Conservation (phyloP, 768 basidiomycete species). For the Suillus variegatus region DNA sequence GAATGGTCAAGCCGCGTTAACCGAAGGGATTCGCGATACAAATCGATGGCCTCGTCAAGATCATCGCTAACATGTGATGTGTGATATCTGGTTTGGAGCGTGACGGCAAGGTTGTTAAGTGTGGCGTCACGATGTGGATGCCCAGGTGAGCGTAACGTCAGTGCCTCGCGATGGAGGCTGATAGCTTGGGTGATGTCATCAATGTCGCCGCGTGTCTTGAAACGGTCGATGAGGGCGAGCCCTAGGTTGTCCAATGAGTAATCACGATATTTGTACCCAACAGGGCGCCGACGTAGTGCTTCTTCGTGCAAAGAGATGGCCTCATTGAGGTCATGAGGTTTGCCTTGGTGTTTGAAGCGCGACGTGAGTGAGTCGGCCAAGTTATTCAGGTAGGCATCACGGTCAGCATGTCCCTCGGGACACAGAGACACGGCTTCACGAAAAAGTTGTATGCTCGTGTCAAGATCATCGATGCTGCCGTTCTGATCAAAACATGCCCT, state of each 20-base stretch:
- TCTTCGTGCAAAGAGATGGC: not conserved
- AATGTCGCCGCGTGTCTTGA: not conserved
- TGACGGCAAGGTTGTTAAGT: not conserved
- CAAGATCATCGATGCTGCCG: no score
- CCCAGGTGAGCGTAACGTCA: not conserved
- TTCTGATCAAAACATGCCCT: no score
- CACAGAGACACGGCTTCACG: no score
- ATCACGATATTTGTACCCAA: not conserved
- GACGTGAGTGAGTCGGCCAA: fast-evolving
- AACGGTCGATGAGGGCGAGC: not conserved
- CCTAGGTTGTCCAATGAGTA: not conserved
- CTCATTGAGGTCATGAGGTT: not conserved
- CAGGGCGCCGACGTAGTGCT: not conserved
- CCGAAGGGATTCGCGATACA: not conserved
- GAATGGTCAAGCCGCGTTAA: not conserved
- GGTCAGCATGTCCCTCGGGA: no score
- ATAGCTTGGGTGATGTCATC: not conserved
- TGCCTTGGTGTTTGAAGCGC: not conserved
- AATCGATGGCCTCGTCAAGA: not conserved
- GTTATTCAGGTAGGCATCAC: no score
- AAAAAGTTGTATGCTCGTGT: no score
- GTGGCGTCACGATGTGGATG: not conserved
- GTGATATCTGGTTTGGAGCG: not conserved
- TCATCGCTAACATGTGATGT: not conserved
- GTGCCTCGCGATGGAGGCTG: not conserved